Percentiles rank a stretch among this genome's conserved stretches.
Conservation (phyloP, 306 rosid species). For the Castanopsis chinensis region DNA sequence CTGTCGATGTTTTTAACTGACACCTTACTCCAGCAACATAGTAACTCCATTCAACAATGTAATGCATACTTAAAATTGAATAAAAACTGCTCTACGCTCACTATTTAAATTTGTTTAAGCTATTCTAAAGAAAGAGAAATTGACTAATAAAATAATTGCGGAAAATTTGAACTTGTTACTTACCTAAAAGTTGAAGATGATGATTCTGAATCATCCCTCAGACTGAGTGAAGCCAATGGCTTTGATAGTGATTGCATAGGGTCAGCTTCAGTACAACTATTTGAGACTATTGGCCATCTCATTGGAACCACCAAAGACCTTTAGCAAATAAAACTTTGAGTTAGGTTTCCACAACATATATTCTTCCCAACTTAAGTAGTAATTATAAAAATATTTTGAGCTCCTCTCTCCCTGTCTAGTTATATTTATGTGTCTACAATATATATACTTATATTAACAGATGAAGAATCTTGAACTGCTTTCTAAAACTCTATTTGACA, state of each 20-base stretch:
- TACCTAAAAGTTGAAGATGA: conserved; percentile 11
- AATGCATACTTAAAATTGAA: not conserved
- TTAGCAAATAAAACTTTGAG: not conserved
- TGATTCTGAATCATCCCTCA: not conserved
- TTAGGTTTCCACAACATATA: not conserved
- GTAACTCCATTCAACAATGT: not conserved
- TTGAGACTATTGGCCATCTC: conserved; percentile 25
- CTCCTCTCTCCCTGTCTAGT: too few species aligned
- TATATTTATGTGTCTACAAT: too few species aligned
- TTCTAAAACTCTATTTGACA: too few species aligned
- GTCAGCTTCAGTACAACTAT: not conserved
- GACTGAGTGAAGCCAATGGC: conserved; percentile 12
- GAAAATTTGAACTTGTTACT: not conserved
- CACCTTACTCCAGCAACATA: not conserved
- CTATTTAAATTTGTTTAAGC: not conserved
- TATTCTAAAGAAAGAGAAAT: not conserved
- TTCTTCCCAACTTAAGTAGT: too few species aligned
- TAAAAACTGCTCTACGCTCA: not conserved
- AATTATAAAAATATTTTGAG: too few species aligned
- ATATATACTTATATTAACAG: too few species aligned
- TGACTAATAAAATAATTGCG: not conserved
- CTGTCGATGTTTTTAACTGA: not conserved
- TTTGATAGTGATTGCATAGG: conserved; percentile 1
- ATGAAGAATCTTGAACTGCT: too few species aligned
- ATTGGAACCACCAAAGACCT: conserved; percentile 31